Evolutionary conservation across 2,329 filamentous ascomycete species (phyloP).

Genomic region (Xylaria digitata): DNA sequence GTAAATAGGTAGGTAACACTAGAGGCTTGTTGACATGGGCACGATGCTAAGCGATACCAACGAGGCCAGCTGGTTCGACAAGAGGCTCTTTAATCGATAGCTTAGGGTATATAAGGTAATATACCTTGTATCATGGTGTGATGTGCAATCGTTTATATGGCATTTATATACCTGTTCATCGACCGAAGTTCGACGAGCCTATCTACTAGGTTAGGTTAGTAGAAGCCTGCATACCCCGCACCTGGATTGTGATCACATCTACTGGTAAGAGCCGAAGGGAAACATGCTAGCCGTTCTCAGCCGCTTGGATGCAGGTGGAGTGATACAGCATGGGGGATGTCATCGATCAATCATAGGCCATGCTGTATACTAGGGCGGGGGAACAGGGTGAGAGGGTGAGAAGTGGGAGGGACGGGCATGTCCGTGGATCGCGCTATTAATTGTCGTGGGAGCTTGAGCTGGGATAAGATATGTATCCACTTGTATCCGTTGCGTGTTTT

Average conservation of each 20-base stretch:
- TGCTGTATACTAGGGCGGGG: neutral
- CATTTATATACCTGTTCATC: neutral
- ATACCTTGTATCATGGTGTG: neutral
- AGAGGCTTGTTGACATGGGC: neutral
- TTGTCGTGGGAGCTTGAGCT: constrained; percentile 33
- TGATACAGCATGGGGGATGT: constrained; percentile 23
- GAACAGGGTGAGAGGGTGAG: neutral
- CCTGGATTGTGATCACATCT: neutral
- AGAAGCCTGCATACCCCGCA: constrained; percentile 27
- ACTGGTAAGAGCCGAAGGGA: constrained; percentile 28
- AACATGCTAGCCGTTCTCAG: constrained; percentile 24
- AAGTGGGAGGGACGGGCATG: constrained; percentile 25
- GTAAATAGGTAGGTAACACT: neutral
- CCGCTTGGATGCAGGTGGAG: constrained; percentile 28
- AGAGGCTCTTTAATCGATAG: neutral
- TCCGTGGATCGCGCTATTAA: constrained; percentile 34
- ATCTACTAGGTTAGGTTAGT: too few relatives aligned
- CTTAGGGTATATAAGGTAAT: neutral
- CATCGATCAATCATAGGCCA: constrained; percentile 24
- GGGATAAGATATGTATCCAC: neutral
- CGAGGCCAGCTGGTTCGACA: neutral
- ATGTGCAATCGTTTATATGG: neutral
- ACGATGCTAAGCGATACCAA: constrained; percentile 7
- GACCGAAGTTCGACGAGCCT: constrained; percentile 8
- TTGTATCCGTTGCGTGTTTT: too few relatives aligned